Percentiles rank a stretch among this genome's conserved stretches.
Evolutionary conservation across 768 basidiomycete genomes (phyloP).

Genomic region (Exidia glandulosa): DNA sequence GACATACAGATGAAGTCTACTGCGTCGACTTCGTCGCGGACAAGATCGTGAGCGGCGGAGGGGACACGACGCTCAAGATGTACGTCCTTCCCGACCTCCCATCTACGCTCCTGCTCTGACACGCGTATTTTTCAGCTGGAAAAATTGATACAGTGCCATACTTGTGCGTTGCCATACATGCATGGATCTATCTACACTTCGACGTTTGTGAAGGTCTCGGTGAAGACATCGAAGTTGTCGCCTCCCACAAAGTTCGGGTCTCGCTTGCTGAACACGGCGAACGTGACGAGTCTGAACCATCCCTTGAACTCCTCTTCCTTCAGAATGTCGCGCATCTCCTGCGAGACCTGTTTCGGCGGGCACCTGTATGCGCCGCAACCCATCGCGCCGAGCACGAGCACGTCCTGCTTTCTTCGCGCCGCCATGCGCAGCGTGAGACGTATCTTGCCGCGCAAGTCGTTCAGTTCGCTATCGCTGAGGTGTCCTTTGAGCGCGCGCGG

Average conservation of each 20-base stretch:
- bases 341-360: conserved; percentile 29
- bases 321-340: conserved; percentile 31
- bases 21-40: conserved; percentile 99
- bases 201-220: conserved; percentile 26
- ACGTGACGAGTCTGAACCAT: conserved; percentile 28
- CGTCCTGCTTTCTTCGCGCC: conserved; percentile 23
- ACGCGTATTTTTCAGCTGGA: background rate
- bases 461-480: no score
- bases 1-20: conserved; percentile 96
- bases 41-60: conserved; percentile 95
- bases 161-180: background rate
- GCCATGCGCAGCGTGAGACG: conserved; percentile 34
- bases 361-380: conserved; percentile 35
- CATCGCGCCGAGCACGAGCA: conserved; percentile 35
- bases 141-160: background rate
- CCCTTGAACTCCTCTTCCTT: conserved; percentile 32
- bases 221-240: conserved; percentile 30
- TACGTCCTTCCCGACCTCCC: background rate
- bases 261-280: conserved; percentile 28
- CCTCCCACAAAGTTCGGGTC: conserved; percentile 10
- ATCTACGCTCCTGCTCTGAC: background rate
- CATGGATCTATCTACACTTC: background rate
- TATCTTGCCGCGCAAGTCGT: conserved; percentile 33
- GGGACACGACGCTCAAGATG: background rate
- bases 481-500: conserved; percentile 16